phyloP scores from a whole-genome alignment of 73 alveolate genomes.

The Symbiodinium natans region DNA sequence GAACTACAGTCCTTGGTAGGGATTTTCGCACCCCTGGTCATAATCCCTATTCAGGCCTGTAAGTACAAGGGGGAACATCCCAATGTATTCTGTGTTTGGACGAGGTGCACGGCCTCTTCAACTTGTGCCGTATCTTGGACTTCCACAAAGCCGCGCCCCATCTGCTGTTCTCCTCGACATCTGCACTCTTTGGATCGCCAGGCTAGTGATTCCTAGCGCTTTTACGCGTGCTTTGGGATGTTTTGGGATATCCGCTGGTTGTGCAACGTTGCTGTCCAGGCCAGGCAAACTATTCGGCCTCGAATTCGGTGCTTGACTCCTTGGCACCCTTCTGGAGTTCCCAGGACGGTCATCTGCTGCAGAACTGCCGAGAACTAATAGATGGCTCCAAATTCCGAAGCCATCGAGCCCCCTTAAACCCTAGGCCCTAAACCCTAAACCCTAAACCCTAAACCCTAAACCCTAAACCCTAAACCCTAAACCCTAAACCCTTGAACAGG shows the following conservation, averaged over 20 bases:
- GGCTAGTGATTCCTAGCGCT: neutral
- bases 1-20: too few relatives aligned
- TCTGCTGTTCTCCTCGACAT: constrained; percentile 87
- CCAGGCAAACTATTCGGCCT: constrained; percentile 92
- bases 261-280: too few relatives aligned
- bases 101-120: constrained; percentile 81
- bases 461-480: neutral
- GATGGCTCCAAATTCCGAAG: too few relatives aligned
- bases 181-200: constrained; percentile 91
- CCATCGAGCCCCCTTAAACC: too few relatives aligned
- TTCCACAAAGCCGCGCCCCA: constrained; percentile 35
- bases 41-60: too few relatives aligned
- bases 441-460: too few relatives aligned
- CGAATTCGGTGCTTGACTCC: constrained; percentile 89
- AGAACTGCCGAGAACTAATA: neutral
- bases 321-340: constrained; percentile 85
- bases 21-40: too few relatives aligned
- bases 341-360: constrained; percentile 8
- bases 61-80: too few relatives aligned
- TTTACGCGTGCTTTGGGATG: neutral
- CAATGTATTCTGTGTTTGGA: too few relatives aligned
- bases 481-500: neutral
- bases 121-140: constrained; percentile 44
- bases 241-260: neutral
- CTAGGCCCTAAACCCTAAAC: too few relatives aligned